Percentiles rank a stretch among this genome's conserved stretches.
Evolutionary conservation across 495 filamentous ascomycete genomes (phyloP).

Genomic region (Penicillium soppii): DNA sequence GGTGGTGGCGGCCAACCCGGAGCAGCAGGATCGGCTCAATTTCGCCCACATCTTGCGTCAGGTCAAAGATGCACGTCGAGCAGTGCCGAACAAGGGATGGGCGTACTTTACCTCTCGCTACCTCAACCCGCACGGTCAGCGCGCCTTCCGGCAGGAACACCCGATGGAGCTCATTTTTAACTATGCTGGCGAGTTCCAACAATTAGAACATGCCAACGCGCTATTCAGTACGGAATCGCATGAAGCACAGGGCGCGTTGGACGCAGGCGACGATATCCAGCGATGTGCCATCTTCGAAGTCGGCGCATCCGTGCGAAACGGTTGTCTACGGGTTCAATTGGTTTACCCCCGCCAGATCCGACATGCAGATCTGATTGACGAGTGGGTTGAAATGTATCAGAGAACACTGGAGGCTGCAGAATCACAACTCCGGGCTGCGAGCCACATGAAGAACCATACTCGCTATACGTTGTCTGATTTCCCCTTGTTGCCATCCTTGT

Average conservation of each 20-base stretch:
- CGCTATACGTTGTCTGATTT: background rate
- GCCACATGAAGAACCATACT: background rate
- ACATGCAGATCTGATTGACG: background rate
- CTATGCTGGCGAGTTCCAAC: constrained; percentile 46
- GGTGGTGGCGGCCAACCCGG: background rate
- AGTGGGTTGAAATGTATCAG: background rate
- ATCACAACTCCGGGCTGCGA: background rate
- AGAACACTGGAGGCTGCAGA: background rate
- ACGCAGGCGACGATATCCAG: background rate
- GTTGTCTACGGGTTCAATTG: background rate
- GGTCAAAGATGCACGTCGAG: constrained; percentile 22
- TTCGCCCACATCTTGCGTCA: background rate
- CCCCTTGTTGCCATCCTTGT: background rate
- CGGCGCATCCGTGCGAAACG: background rate
- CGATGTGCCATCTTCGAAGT: background rate
- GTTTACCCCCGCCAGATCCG: background rate
- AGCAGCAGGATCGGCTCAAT: no score
- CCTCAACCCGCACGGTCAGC: background rate
- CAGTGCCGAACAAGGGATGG: constrained; percentile 27
- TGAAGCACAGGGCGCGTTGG: background rate
- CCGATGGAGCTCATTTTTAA: constrained; percentile 63
- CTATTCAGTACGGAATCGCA: constrained; percentile 9
- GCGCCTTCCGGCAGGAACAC: constrained; percentile 32
- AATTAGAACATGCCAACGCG: background rate
- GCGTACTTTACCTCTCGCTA: constrained; percentile 26